Conservation (phyloP, 441 rosid genomes). For the Adansonia gregorii region DNA sequence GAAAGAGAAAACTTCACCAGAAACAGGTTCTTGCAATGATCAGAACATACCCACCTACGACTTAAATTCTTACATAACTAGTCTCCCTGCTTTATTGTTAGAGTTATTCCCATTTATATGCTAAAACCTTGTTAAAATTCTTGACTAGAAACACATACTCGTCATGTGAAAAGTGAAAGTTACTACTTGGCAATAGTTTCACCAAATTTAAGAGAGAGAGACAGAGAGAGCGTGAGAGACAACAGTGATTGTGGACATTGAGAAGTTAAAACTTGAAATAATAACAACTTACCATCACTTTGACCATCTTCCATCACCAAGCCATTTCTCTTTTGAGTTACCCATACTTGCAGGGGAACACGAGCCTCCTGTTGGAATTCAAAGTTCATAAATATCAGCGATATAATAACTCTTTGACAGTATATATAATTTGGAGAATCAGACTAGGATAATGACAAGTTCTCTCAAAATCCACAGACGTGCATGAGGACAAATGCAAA, state of each 20-base stretch:
- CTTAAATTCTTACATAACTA: not conserved
- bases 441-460: not conserved
- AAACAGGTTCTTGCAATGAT: not conserved
- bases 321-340: slow-evolving; percentile 74
- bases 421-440: not conserved
- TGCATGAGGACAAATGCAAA: not conserved
- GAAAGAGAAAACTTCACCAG: not conserved
- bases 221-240: not conserved
- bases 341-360: slow-evolving; percentile 87
- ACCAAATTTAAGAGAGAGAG: not conserved
- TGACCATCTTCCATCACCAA: slow-evolving; percentile 72
- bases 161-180: not conserved
- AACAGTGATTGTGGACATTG: not conserved
- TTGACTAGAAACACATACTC: not conserved
- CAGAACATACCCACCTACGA: not conserved
- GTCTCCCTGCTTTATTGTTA: slow-evolving; percentile 9
- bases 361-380: slow-evolving; percentile 73
- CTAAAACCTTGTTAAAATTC: not conserved
- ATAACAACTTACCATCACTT: slow-evolving; percentile 60
- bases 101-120: not conserved
- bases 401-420: not conserved
- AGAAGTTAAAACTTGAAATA: slow-evolving; percentile 2
- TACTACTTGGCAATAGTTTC: not conserved
- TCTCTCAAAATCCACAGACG: not conserved
- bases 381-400: slow-evolving; percentile 17